Percentiles rank a stretch among this genome's conserved stretches.
These are phyloP conservation scores for Trametes cingulata DNA, from an alignment of 768 basidiomycete species.

Conservation along the genomic window DNA sequence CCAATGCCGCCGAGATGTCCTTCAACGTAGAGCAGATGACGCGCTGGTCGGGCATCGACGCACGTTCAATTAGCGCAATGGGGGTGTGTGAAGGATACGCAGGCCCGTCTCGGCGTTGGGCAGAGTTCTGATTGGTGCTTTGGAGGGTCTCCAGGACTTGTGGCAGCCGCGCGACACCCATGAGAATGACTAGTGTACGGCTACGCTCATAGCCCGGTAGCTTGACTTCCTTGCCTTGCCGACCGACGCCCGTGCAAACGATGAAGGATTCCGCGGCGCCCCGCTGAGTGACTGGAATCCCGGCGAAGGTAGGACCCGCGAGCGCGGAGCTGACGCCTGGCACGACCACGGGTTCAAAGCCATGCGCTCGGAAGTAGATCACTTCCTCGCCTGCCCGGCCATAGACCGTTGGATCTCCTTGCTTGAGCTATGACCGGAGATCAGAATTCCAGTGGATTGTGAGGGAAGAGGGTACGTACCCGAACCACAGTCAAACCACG, in stretches of 20 bases:
- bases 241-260: conserved; percentile 93
- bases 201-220: conserved; percentile 87
- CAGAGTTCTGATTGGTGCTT: conserved; percentile 10
- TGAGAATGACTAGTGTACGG: conserved; percentile 82
- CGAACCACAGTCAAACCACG: conserved; percentile 85
- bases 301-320: conserved; percentile 85
- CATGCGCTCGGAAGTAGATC: conserved; percentile 84
- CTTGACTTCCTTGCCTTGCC: conserved; percentile 76
- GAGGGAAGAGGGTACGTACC: conserved; percentile 43
- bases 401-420: conserved; percentile 96
- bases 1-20: conserved; percentile 69
- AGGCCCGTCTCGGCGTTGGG: conserved; percentile 42
- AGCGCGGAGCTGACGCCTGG: conserved; percentile 91
- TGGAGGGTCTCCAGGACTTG: conserved; percentile 68
- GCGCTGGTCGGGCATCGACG: conserved; percentile 92
- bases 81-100: conserved; percentile 78
- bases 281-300: conserved; percentile 93
- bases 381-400: conserved; percentile 95
- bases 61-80: conserved; percentile 92
- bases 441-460: background rate
- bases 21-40: conserved; percentile 76
- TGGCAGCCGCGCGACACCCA: conserved; percentile 89
- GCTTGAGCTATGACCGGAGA: conserved; percentile 69
- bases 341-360: conserved; percentile 80
- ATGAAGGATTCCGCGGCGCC: conserved; percentile 89